Evolutionary conservation across 2,329 filamentous ascomycete genomes (phyloP).

Genomic region (Huntiella decipiens): DNA sequence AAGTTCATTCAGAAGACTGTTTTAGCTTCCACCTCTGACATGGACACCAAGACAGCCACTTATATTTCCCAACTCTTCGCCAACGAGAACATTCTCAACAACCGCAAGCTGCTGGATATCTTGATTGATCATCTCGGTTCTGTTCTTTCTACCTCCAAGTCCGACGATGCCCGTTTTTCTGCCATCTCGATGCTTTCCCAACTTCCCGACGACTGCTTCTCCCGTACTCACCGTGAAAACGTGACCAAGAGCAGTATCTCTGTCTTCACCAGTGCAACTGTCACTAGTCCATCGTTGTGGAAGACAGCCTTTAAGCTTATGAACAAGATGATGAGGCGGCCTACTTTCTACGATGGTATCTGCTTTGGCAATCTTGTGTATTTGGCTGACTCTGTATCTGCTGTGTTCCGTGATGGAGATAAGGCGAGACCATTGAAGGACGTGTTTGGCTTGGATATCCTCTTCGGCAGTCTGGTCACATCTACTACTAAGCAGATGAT

Average conservation of each 20-base stretch:
- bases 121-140: constrained; percentile 10
- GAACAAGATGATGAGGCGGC: constrained; percentile 29
- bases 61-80: constrained; percentile 8
- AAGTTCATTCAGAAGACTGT: constrained; percentile 9
- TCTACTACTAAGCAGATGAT: constrained; percentile 25
- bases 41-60: constrained; percentile 3
- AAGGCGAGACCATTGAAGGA: constrained; percentile 3
- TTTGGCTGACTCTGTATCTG: constrained; percentile 18
- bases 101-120: constrained; percentile 8
- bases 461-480: constrained; percentile 16
- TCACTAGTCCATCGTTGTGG: constrained; percentile 8
- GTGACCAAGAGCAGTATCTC: constrained; percentile 8
- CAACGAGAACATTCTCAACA: constrained; percentile 13
- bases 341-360: constrained; percentile 32
- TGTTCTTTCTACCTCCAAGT: constrained; percentile 4
- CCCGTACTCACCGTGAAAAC: constrained; percentile 9
- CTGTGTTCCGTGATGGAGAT: constrained; percentile 2
- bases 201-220: constrained; percentile 12
- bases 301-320: constrained; percentile 10
- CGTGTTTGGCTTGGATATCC: constrained; percentile 7
- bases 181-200: constrained; percentile 7
- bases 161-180: neutral
- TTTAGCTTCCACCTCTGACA: constrained; percentile 1
- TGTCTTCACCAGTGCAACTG: constrained; percentile 3
- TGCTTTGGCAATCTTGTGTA: constrained; percentile 21